Evolutionary conservation across 2,329 filamentous ascomycete species (phyloP).

Genomic region (Fusarium domesticum): DNA sequence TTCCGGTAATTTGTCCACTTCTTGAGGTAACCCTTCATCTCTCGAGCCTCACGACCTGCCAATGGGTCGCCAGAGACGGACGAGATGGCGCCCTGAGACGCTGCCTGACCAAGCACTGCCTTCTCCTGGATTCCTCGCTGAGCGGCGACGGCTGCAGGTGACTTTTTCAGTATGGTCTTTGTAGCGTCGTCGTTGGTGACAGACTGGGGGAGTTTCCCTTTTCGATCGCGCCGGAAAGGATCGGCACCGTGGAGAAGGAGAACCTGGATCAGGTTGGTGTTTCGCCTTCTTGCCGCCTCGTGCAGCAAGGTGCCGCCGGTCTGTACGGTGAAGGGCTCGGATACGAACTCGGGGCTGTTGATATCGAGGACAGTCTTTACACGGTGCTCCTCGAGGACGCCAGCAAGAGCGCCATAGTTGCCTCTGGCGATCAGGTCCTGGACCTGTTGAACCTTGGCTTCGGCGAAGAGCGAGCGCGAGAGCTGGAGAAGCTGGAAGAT

Average conservation of each 20-base stretch:
- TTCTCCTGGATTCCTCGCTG: constrained; percentile 97
- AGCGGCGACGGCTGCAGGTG: constrained; percentile 88
- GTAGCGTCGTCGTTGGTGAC: constrained; percentile 93
- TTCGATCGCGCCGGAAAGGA: constrained; percentile 90
- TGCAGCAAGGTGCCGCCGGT: constrained; percentile 90
- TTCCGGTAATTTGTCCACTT: constrained; percentile 99
- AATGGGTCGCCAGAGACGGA: constrained; percentile 57
- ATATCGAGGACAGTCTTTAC: constrained; percentile 87
- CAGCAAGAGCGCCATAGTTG: constrained; percentile 75
- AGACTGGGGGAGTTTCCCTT: constrained; percentile 92
- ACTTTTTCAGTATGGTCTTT: constrained; percentile 84
- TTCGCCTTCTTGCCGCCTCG: constrained; percentile 84
- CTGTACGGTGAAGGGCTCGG: constrained; percentile 72
- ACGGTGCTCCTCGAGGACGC: constrained; percentile 77
- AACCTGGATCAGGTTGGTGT: constrained; percentile 83
- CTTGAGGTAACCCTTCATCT: constrained; percentile 98
- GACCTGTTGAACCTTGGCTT: constrained; percentile 78
- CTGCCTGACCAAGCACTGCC: constrained; percentile 78
- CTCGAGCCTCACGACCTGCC: constrained; percentile 80
- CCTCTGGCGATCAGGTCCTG: constrained; percentile 71
- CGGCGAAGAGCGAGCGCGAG: constrained; percentile 83
- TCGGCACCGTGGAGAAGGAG: constrained; percentile 92
- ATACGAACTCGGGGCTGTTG: constrained; percentile 85
- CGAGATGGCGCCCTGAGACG: constrained; percentile 53
- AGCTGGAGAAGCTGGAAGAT: constrained; percentile 96